Evolutionary conservation across 1,284 basidiomycete species (phyloP).

Genomic region (Moesziomyces sp.): DNA sequence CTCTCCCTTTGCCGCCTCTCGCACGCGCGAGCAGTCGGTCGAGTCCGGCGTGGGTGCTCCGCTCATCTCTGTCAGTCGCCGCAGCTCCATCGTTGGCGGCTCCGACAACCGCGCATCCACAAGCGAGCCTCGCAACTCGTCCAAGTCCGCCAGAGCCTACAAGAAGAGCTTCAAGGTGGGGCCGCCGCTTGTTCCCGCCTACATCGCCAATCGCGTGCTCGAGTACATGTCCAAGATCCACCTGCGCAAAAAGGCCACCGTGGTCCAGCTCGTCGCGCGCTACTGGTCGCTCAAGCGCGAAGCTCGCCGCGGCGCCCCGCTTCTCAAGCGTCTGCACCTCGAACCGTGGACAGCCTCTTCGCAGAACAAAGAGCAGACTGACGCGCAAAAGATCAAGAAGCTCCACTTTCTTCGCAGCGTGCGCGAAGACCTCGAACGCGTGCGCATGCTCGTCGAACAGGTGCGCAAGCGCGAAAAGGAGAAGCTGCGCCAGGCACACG

Average conservation of each 20-base stretch:
- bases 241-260: constrained; percentile 80
- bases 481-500: constrained; percentile 80
- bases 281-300: constrained; percentile 99
- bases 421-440: constrained; percentile 79
- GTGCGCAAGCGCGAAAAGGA: constrained; percentile 83
- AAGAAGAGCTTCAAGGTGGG: constrained; percentile 72
- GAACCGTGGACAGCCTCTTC: constrained; percentile 94
- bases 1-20: constrained; percentile 27
- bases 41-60: constrained; percentile 36
- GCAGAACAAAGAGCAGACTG: constrained; percentile 74
- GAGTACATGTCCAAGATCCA: constrained; percentile 80
- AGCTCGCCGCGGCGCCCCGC: constrained; percentile 87
- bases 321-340: constrained; percentile 91
- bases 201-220: constrained; percentile 76
- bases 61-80: constrained; percentile 41
- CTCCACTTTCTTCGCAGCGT: constrained; percentile 75
- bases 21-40: constrained; percentile 47
- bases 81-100: constrained; percentile 34
- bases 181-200: constrained; percentile 72
- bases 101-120: constrained; percentile 16
- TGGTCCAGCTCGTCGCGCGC: constrained; percentile 81
- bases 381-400: constrained; percentile 77
- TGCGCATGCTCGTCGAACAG: constrained; percentile 78
- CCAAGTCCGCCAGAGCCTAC: constrained; percentile 72
- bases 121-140: constrained; percentile 22